Evolutionary conservation across 2,329 filamentous ascomycete species (phyloP), one percentile per base, ranked within the genome.

Genomic region (Botrytis galanthina): DNA sequence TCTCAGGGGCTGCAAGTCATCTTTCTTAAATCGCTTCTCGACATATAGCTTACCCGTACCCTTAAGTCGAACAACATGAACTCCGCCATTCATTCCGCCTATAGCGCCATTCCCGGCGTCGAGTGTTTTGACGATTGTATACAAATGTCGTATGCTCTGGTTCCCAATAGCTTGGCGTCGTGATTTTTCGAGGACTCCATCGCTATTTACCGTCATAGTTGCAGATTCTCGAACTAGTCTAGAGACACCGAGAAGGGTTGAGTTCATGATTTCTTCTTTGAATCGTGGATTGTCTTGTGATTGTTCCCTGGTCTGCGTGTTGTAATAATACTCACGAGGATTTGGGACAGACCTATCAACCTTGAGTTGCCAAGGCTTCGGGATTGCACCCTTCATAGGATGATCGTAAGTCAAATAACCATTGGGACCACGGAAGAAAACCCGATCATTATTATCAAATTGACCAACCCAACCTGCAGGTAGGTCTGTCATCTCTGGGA

Each of bases 21-120:
- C 63, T 22, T 46, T n/a, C 20, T 72, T 75, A 64, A 78, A 78
- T 66, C 73, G 74, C 42, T 78, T 78, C 35, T 77, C 76, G 7
- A 78, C 73, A 46, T 66, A 74, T 10, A 78, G 68, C 29, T 62
- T 71, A 22, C 54, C 39, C 20, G 42, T 46, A 12, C 60, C 70
- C 60, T 75, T 79, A 46, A 75, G 57, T 26, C 75, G 74, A 3
- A 78, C 78, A 14, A 79, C 77, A 68, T 74, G 76, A 8, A 79
- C 76, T n/a, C 78, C 78, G 5, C 76, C 78, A 62, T 80, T 80
- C 78, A 80, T 79, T 4, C 74, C 79, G 14, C 79, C 79, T 59
- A 78, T 61, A 0, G 16, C 69, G 18, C 77, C 78, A 26, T 75
- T 71, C 1, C 76, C 78, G 8, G 48, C 20, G 69, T 80, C 79